Conservation (phyloP, 2,329 filamentous ascomycete species). For the Alternaria panax region DNA sequence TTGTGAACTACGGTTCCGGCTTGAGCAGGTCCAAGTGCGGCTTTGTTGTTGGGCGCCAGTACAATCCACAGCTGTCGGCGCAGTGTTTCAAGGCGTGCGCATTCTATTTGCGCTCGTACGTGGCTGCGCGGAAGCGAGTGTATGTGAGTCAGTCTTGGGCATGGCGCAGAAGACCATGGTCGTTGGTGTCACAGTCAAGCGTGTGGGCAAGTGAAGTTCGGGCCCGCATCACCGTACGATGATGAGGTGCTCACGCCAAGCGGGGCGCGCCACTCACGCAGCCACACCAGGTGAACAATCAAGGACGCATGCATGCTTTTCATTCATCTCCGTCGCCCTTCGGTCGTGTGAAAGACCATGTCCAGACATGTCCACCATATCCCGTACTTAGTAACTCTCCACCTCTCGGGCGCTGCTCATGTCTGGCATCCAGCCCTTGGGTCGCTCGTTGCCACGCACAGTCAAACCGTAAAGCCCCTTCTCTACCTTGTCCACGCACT, state of each 20-base stretch:
- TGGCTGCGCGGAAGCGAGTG: conserved; percentile 33
- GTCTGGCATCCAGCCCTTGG: conserved; percentile 91
- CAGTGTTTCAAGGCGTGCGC: conserved; percentile 38
- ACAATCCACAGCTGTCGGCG: conserved; percentile 28
- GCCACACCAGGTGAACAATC: conserved; percentile 17
- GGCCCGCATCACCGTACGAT: conserved; percentile 18
- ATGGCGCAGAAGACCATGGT: conserved; percentile 30
- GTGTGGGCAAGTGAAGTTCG: conserved; percentile 27
- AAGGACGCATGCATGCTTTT: neutral
- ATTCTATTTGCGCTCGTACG: conserved; percentile 28
- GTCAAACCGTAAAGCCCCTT: conserved; percentile 85
- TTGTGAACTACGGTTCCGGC: conserved; percentile 19
- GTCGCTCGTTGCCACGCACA: conserved; percentile 85
- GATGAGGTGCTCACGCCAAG: conserved; percentile 27
- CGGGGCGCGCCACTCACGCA: conserved; percentile 16
- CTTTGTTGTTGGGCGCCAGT: conserved; percentile 38
- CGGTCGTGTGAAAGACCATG: neutral
- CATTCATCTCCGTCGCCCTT: neutral
- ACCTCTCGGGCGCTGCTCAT: conserved; percentile 58
- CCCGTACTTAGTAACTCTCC: conserved; percentile 46
- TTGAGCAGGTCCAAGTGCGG: conserved; percentile 17
- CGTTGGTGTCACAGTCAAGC: conserved; percentile 20
- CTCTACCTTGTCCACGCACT: conserved; percentile 94
- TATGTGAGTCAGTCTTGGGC: conserved; percentile 22
- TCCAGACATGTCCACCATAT: no score